phyloP scores from a whole-genome alignment of 1,284 basidiomycete species.

The Cryptococcus deneoformans region DNA sequence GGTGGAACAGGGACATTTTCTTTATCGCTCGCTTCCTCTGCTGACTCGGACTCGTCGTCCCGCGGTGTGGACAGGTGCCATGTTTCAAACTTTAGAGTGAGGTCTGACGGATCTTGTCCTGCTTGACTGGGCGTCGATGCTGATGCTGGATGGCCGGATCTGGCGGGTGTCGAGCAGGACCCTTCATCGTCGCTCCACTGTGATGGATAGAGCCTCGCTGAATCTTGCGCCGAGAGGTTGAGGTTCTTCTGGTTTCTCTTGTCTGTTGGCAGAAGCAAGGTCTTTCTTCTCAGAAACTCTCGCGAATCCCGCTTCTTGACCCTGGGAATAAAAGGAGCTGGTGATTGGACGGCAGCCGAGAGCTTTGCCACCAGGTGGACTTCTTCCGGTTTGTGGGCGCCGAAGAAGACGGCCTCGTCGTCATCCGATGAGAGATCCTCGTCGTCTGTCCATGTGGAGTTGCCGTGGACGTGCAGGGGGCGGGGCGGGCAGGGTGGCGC shows the following conservation, averaged over 20 bases:
- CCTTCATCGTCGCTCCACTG: constrained; percentile 1
- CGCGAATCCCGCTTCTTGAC: background rate
- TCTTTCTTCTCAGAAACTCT: constrained; percentile 14
- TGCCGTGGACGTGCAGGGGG: background rate
- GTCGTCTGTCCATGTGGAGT: background rate
- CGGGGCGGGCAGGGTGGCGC: background rate
- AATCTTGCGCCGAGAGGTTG: background rate
- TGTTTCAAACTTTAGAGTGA: constrained; percentile 1
- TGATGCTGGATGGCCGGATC: background rate
- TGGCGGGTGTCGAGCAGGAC: background rate
- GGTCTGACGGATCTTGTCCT: background rate
- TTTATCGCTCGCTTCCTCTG: constrained; percentile 35
- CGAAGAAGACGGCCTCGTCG: constrained; percentile 36
- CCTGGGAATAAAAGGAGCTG: background rate
- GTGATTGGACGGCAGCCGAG: constrained; percentile 1
- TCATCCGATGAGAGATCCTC: constrained; percentile 18
- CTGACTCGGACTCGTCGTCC: background rate
- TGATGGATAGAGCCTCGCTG: background rate
- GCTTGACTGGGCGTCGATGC: background rate
- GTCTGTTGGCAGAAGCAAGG: constrained; percentile 5
- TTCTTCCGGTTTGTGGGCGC: constrained; percentile 24
- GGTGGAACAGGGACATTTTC: constrained; percentile 31
- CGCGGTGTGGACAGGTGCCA: constrained; percentile 3
- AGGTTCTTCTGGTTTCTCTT: background rate
- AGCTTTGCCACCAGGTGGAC: constrained; percentile 24